Evolutionary conservation across 495 filamentous ascomycete species (phyloP).

Genomic region (Aspergillus avenaceus): DNA sequence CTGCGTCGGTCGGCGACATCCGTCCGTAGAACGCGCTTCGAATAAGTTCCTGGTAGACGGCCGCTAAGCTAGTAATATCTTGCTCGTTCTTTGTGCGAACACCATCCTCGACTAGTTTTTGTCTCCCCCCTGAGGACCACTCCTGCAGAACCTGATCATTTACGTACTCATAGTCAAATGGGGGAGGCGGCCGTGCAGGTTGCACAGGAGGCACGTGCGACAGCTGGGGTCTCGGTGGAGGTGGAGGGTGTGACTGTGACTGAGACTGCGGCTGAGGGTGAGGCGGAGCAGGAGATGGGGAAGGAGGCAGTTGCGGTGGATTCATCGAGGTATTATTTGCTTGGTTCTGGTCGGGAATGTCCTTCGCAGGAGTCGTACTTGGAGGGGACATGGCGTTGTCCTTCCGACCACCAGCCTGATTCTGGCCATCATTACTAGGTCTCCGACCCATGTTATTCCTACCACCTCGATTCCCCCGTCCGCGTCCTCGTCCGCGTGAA

Average conservation of each 20-base stretch:
- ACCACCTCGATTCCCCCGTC: conserved; percentile 40
- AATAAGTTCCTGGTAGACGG: conserved; percentile 81
- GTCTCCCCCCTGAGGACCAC: conserved; percentile 49
- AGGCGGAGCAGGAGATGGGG: conserved; percentile 22
- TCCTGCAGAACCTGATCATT: conserved; percentile 42
- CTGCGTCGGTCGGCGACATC: conserved; percentile 62
- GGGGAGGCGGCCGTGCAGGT: conserved; percentile 20
- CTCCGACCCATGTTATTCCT: conserved; percentile 34
- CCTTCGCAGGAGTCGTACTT: conserved; percentile 23
- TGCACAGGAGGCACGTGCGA: conserved; percentile 15
- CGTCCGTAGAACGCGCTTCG: conserved; percentile 65
- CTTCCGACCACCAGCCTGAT: conserved; percentile 26
- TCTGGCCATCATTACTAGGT: conserved; percentile 26
- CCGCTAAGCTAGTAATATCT: conserved; percentile 61
- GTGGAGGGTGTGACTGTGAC: conserved; percentile 14
- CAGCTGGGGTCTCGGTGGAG: conserved; percentile 13
- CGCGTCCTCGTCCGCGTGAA: conserved; percentile 39
- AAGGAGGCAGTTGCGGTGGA: conserved; percentile 17
- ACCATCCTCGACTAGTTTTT: conserved; percentile 43
- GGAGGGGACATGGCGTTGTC: conserved; percentile 40
- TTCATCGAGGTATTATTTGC: conserved; percentile 19
- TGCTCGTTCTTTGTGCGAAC: conserved; percentile 54
- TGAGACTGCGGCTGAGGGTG: conserved; percentile 18
- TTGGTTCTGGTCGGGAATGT: conserved; percentile 20
- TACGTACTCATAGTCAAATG: conserved; percentile 56